Base-by-base conservation (phyloP, 352 stramenopile species). In the Phytopythium kandeliae region DNA sequence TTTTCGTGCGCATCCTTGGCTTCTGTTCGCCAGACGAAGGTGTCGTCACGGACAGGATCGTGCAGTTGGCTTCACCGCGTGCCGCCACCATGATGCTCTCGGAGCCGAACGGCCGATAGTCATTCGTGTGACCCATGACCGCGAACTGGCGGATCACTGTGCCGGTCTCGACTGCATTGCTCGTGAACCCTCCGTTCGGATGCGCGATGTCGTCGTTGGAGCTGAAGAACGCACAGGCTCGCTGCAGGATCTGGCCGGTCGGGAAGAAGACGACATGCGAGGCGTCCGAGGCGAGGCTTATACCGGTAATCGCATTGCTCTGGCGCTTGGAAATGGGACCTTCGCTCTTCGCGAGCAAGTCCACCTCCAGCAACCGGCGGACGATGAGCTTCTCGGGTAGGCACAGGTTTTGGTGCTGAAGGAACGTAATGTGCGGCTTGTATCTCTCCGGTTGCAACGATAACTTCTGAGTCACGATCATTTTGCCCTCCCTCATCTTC, bases 221-320 rank as follows among this genome's bases (percentile, higher is more conserved):
- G 30, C 60, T 72, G 46, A 75, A 81, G 54, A 78, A 75, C 17
- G 67, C 67, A 21, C 73, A 78, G 30, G 65, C 77, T 58, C 87
- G 74, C 49, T 90, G 79, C 48, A 90, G 48, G 4, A 89, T 68
- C 19, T 83, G 57, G 13, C 77, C 77, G 0, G 72, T 84, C 16
- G 79, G 77, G 45, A 84, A 85, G 61, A 90, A 85, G 19, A 90
- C 61, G 4, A 85, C 54, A 42, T 88, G 74, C 21, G 72, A 57
- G 6, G 59, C 63, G 8, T 68, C 51, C 2, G 51, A 42, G 9
- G 51, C 62, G 30, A 57, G 54, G 33, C 67, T 54, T 10, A 71
- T 54, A 35, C 74, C 79, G 30, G 71, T 50, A 36, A 90, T 62
- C 28, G 71, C 71, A 56, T 90, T 90, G 57, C 79, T 74, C 52